These are phyloP conservation scores for Capsicum baccatum DNA, from an alignment of 257 asterid genomes.

Conservation along the genomic window DNA sequence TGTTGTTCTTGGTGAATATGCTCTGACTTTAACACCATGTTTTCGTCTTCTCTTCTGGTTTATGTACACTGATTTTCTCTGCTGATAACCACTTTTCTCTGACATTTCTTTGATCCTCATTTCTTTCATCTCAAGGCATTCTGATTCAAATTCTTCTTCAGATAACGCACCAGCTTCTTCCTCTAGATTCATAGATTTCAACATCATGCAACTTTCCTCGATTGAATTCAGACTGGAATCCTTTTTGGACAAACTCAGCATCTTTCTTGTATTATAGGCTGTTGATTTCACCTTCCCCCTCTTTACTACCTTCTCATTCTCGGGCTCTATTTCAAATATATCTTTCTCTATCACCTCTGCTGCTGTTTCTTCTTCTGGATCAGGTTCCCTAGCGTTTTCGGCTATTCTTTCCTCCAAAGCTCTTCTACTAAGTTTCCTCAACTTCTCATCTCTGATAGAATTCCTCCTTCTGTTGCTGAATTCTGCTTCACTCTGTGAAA, in stretches of 20 bases:
- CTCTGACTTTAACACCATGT: slow-evolving; percentile 40
- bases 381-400: slow-evolving; percentile 21
- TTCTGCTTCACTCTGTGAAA: slow-evolving; percentile 31
- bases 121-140: slow-evolving; percentile 32
- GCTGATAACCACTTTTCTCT: slow-evolving; percentile 33
- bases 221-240: slow-evolving; percentile 31
- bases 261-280: slow-evolving; percentile 30
- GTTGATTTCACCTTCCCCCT: slow-evolving; percentile 27
- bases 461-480: slow-evolving; percentile 33
- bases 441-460: slow-evolving; percentile 30
- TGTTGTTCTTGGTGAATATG: slow-evolving; percentile 55
- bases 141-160: slow-evolving; percentile 40
- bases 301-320: slow-evolving; percentile 26
- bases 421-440: slow-evolving; percentile 32
- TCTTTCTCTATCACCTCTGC: slow-evolving; percentile 37
- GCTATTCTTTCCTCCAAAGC: slow-evolving; percentile 33
- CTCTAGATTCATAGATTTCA: slow-evolving; percentile 34
- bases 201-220: slow-evolving; percentile 32
- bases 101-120: slow-evolving; percentile 32
- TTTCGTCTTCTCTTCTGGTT: slow-evolving; percentile 42
- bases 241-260: slow-evolving; percentile 26
- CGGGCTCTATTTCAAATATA: slow-evolving; percentile 42
- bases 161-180: slow-evolving; percentile 33
- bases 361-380: slow-evolving; percentile 22
- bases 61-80: slow-evolving; percentile 37